Conservation (phyloP, 177 flowering plant species). For the Vitis hybrid region DNA sequence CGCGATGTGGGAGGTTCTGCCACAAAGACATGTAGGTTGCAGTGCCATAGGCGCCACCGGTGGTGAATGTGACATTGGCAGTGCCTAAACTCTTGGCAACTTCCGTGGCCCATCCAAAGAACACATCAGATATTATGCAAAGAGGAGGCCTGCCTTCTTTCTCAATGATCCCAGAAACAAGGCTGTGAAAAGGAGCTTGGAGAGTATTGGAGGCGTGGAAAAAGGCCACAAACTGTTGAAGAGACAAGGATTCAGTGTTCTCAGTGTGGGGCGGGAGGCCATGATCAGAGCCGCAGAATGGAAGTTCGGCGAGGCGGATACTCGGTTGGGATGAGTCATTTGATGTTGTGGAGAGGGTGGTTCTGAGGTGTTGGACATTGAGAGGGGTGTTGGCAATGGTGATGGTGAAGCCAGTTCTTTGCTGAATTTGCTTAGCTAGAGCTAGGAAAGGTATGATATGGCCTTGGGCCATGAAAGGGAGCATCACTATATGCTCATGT, state of each 20-base stretch:
- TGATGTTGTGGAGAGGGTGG: conserved; percentile 17
- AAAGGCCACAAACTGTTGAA: conserved; percentile 17
- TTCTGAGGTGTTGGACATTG: conserved; percentile 39
- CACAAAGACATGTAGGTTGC: conserved; percentile 46
- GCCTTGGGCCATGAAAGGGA: conserved; percentile 60
- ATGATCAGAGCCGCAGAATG: conserved; percentile 35
- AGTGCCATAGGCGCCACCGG: conserved; percentile 56
- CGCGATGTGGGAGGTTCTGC: conserved; percentile 54
- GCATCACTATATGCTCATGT: conserved; percentile 38
- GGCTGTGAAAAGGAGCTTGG: conserved; percentile 23
- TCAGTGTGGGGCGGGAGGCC: conserved; percentile 51
- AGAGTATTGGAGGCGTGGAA: conserved; percentile 31
- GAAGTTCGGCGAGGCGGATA: conserved; percentile 37
- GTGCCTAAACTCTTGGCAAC: conserved; percentile 38
- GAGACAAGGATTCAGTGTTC: conserved; percentile 47
- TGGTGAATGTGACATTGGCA: conserved; percentile 29
- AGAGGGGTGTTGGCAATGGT: conserved; percentile 55
- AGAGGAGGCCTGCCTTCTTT: conserved; percentile 37
- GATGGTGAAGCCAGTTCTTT: conserved; percentile 29
- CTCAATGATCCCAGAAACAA: conserved; percentile 21
- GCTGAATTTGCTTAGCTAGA: conserved; percentile 37
- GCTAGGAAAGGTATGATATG: conserved; percentile 57
- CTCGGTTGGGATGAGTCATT: neutral
- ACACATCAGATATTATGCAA: conserved; percentile 53
- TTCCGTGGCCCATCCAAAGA: conserved; percentile 50